These are phyloP conservation scores for Sungouiozyma intestinalis DNA, from an alignment of 805 yeast species.

Conservation along the genomic window DNA sequence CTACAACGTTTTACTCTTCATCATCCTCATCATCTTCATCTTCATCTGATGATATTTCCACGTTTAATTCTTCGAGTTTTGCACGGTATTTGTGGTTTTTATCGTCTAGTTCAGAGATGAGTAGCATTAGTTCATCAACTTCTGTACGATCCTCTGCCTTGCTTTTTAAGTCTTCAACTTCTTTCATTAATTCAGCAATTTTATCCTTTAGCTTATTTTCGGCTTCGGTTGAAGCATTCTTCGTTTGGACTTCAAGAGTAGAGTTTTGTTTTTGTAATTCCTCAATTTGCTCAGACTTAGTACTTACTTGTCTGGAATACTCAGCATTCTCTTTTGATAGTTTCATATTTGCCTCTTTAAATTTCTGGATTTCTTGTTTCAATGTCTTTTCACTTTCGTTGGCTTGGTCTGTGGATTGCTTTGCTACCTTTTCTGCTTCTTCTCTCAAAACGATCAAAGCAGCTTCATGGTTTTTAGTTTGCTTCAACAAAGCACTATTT, in stretches of 20 bases:
- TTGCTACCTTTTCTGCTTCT: no score
- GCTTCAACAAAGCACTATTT: neutral
- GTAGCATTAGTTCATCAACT: slow-evolving; percentile 60
- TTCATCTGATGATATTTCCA: slow-evolving; percentile 59
- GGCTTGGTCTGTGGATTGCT: no score
- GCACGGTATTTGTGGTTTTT: slow-evolving; percentile 47
- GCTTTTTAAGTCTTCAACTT: slow-evolving; percentile 5
- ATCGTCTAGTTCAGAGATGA: slow-evolving; percentile 71
- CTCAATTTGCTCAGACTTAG: neutral
- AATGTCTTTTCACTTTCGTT: neutral
- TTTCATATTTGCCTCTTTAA: neutral
- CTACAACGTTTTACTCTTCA: slow-evolving; percentile 36
- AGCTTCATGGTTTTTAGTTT: neutral
- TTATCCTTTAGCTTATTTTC: slow-evolving; percentile 1
- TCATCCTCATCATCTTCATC: slow-evolving; percentile 58
- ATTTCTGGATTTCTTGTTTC: neutral
- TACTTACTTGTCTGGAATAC: neutral
- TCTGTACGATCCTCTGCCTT: slow-evolving; percentile 15
- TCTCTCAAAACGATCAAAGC: neutral
- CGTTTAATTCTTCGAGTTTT: slow-evolving; percentile 42
- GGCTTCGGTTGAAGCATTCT: neutral
- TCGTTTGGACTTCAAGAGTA: neutral
- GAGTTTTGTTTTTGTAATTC: neutral
- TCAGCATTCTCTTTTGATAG: neutral
- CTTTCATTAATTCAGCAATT: slow-evolving; percentile 3